Evolutionary conservation across 352 stramenopile genomes (phyloP).

Genomic region (Pelagophyceae sp.): DNA sequence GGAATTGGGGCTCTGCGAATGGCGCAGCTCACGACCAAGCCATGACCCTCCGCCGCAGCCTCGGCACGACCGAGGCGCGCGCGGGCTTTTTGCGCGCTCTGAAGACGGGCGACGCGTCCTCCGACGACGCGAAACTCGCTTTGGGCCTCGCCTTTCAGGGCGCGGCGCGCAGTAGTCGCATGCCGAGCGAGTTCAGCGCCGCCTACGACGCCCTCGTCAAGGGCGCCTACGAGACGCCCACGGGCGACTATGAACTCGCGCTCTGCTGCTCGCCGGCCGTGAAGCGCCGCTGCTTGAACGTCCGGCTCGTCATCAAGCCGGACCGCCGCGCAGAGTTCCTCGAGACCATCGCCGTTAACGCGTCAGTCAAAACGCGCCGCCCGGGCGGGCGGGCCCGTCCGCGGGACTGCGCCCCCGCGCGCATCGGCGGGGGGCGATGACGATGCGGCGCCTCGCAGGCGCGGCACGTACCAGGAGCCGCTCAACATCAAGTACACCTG

Average conservation of each 20-base stretch:
- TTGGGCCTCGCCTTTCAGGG: neutral
- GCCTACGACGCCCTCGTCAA: neutral
- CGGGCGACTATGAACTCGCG: neutral
- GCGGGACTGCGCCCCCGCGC: too few species aligned
- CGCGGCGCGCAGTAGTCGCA: neutral
- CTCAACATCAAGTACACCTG: neutral
- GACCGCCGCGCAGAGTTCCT: neutral
- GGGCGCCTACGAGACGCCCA: neutral
- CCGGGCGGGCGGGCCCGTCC: too few species aligned
- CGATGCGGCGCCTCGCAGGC: too few species aligned
- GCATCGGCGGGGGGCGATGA: too few species aligned
- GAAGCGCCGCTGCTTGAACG: constrained; percentile 1
- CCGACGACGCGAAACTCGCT: neutral
- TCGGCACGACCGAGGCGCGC: neutral
- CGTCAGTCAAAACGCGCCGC: too few species aligned
- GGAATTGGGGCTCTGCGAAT: constrained; percentile 9
- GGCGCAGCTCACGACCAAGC: constrained; percentile 1
- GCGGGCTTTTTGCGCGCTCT: neutral
- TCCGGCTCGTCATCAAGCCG: constrained; percentile 1
- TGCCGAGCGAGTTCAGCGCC: neutral
- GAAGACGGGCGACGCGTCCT: neutral
- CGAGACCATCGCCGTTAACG: neutral
- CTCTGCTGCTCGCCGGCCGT: neutral
- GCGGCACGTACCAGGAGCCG: neutral
- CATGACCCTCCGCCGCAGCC: neutral